These are phyloP conservation scores for Mycena galericulata DNA, from an alignment of 768 basidiomycete species.

Conservation along the genomic window DNA sequence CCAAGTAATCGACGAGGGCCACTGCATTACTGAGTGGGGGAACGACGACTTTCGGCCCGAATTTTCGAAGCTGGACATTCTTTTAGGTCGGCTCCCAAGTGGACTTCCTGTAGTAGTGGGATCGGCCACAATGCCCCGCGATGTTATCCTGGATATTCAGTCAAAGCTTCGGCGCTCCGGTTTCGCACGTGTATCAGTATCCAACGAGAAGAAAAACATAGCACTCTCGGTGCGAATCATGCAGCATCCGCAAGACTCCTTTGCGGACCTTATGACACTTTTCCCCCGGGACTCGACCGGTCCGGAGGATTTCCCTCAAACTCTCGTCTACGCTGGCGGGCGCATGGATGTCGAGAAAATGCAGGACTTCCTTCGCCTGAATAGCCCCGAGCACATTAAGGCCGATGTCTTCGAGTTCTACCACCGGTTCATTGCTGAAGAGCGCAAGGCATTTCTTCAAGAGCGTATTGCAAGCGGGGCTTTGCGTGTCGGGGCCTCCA, in stretches of 20 bases:
- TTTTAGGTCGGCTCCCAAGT: conserved; percentile 11
- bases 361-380: conserved; percentile 5
- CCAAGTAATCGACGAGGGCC: conserved; percentile 33
- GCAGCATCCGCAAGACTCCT: conserved; percentile 16
- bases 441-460: not conserved
- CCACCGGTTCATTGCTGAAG: conserved; percentile 16
- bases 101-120: conserved; percentile 2
- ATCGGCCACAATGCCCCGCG: conserved; percentile 16
- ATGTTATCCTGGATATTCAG: conserved; percentile 11
- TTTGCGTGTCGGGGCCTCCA: not conserved
- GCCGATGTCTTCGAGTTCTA: conserved; percentile 14
- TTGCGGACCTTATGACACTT: conserved; percentile 15
- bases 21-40: conserved; percentile 38
- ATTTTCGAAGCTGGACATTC: conserved; percentile 3
- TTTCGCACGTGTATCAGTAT: not conserved
- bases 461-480: not conserved
- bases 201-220: conserved; percentile 24
- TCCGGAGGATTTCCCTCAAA: conserved; percentile 16
- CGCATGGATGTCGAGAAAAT: conserved; percentile 12
- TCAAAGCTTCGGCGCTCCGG: not conserved
- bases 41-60: conserved; percentile 18
- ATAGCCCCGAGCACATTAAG: not conserved
- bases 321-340: conserved; percentile 4
- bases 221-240: conserved; percentile 24
- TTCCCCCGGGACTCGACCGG: not conserved